A percentile compares a stretch with the other conserved stretches of the same genome.
These are phyloP conservation scores for Cryphonectria carpinicola DNA, from an alignment of 2,329 filamentous ascomycete species.

Conservation along the genomic window DNA sequence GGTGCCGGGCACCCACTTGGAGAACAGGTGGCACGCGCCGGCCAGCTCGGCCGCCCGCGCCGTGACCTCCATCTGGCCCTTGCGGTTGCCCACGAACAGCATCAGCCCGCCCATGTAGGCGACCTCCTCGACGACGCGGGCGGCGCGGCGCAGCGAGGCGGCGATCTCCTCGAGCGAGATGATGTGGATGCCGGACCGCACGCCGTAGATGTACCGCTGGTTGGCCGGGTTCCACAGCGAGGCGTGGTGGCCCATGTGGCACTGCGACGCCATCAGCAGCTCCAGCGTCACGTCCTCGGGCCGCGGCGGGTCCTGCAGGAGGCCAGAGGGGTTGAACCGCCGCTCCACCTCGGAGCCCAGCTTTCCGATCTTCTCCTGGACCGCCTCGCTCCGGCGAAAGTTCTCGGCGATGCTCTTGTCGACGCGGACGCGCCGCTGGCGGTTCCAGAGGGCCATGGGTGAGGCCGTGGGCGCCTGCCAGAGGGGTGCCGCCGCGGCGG, in stretches of 20 bases:
- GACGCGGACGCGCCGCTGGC: constrained; percentile 4
- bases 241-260: constrained; percentile 87
- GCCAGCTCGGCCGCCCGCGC: constrained; percentile 80
- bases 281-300: constrained; percentile 87
- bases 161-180: constrained; percentile 90
- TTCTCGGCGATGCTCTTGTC: constrained; percentile 37
- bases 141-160: constrained; percentile 86
- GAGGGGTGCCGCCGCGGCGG: constrained; percentile 33
- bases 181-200: constrained; percentile 87
- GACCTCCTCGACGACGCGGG: constrained; percentile 89
- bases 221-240: constrained; percentile 95
- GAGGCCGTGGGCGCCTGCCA: constrained; percentile 8
- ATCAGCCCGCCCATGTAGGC: constrained; percentile 81
- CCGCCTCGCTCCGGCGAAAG: constrained; percentile 42
- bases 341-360: constrained; percentile 54
- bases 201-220: constrained; percentile 90
- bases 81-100: constrained; percentile 86
- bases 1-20: constrained; percentile 87
- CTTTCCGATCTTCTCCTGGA: constrained; percentile 50
- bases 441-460: constrained; percentile 4
- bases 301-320: constrained; percentile 73
- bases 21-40: constrained; percentile 84
- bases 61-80: constrained; percentile 79
- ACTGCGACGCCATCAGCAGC: constrained; percentile 84
- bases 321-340: constrained; percentile 67